phyloP scores from a whole-genome alignment of 208 protist species.

The Acanthamoeba triangularis region DNA sequence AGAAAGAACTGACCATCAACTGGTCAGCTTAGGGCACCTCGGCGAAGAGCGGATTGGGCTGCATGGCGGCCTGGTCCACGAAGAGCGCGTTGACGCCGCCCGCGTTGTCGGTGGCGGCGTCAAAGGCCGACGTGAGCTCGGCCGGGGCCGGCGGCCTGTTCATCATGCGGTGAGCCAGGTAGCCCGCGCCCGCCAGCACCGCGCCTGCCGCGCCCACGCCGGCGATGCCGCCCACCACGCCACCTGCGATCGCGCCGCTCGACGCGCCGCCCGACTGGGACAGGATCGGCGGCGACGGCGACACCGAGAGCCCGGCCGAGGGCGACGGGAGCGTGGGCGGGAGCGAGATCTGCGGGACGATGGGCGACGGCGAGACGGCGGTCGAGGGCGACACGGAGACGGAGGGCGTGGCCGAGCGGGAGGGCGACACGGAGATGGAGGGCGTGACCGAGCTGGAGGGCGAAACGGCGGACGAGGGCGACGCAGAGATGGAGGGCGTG shows the following conservation, averaged over 20 bases:
- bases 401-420: neutral
- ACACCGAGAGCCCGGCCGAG: neutral
- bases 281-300: neutral
- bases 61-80: neutral
- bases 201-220: neutral
- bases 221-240: conserved; percentile 18
- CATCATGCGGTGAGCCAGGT: neutral
- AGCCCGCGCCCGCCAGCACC: neutral
- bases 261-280: neutral
- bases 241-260: neutral
- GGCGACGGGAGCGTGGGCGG: neutral
- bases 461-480: neutral
- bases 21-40: neutral
- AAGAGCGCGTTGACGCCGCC: conserved; percentile 7
- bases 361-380: neutral
- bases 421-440: too few species aligned
- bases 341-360: neutral
- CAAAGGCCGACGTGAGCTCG: neutral
- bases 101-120: neutral
- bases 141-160: neutral
- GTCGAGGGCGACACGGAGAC: too few species aligned
- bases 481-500: neutral
- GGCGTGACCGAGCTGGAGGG: neutral
- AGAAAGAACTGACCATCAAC: too few species aligned
- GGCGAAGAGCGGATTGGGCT: conserved; percentile 4